phyloP scores from a whole-genome alignment of 805 yeast genomes.

The Pichia rugopelliculosa region DNA sequence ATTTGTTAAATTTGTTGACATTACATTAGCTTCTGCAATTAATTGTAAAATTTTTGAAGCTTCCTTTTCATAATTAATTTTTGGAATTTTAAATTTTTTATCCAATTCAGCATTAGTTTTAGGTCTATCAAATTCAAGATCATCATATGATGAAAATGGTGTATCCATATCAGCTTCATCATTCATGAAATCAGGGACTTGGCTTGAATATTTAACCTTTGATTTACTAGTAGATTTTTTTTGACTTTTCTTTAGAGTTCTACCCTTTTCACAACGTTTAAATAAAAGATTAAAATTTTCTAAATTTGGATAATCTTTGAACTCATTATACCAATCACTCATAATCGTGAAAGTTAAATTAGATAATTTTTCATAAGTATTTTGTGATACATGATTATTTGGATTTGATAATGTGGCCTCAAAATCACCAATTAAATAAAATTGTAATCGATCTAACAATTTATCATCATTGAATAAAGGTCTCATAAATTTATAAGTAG shows the following conservation, averaged over 20 bases:
- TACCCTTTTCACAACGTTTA: conserved; percentile 15
- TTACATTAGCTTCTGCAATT: conserved; percentile 69
- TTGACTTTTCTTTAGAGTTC: neutral
- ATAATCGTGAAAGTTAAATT: conserved; percentile 42
- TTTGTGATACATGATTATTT: conserved; percentile 10
- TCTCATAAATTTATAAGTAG: conserved; percentile 30
- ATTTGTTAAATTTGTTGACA: conserved; percentile 64
- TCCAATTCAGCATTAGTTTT: conserved; percentile 33
- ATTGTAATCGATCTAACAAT: conserved; percentile 54
- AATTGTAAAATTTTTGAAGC: conserved; percentile 61
- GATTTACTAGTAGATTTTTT: neutral
- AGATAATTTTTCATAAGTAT: conserved; percentile 26
- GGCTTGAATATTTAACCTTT: conserved; percentile 4
- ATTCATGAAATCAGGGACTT: conserved; percentile 39
- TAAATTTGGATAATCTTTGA: conserved; percentile 42
- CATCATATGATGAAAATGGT: conserved; percentile 25
- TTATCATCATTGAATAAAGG: conserved; percentile 60
- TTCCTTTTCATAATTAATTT: conserved; percentile 60
- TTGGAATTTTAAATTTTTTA: conserved; percentile 54
- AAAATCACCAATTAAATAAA: conserved; percentile 33
- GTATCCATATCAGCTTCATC: conserved; percentile 42
- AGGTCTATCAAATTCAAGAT: conserved; percentile 16
- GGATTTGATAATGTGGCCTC: neutral
- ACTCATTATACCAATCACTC: conserved; percentile 59
- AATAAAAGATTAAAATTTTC: conserved; percentile 41